Conservation (phyloP, 441 rosid species). For the Gossypium schwendimanii region DNA sequence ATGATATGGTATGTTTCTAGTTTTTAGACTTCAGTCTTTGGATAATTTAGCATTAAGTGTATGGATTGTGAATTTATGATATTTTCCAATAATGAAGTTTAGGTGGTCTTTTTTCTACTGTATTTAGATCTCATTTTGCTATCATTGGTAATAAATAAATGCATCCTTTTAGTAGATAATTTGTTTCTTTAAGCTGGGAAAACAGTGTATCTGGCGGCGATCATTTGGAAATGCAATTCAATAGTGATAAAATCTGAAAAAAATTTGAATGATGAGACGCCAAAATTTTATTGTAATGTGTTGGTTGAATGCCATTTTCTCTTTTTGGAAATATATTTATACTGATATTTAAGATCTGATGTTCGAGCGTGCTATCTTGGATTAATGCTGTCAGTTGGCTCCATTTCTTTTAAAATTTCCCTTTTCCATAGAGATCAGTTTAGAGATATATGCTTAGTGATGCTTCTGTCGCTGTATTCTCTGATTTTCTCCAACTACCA, state of each 20-base stretch:
- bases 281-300: not conserved
- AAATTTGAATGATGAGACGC: not conserved
- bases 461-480: not conserved
- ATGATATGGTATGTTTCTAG: slow-evolving; percentile 45
- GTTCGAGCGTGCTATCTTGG: not conserved
- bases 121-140: slow-evolving; percentile 14
- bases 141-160: not conserved
- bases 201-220: not conserved
- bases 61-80: not conserved
- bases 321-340: not conserved
- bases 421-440: not conserved
- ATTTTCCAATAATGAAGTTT: not conserved
- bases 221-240: slow-evolving; percentile 2
- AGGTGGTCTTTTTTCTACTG: not conserved
- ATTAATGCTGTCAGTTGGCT: not conserved
- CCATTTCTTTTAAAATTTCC: not conserved
- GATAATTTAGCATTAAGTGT: not conserved
- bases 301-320: not conserved
- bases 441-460: not conserved
- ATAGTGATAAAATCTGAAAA: not conserved
- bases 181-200: not conserved
- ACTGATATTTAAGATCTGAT: not conserved
- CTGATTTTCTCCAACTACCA: not conserved
- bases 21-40: not conserved
- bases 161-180: not conserved